Base-by-base conservation (phyloP, 805 yeast genomes). In the Zygoascus biomembranicola region DNA sequence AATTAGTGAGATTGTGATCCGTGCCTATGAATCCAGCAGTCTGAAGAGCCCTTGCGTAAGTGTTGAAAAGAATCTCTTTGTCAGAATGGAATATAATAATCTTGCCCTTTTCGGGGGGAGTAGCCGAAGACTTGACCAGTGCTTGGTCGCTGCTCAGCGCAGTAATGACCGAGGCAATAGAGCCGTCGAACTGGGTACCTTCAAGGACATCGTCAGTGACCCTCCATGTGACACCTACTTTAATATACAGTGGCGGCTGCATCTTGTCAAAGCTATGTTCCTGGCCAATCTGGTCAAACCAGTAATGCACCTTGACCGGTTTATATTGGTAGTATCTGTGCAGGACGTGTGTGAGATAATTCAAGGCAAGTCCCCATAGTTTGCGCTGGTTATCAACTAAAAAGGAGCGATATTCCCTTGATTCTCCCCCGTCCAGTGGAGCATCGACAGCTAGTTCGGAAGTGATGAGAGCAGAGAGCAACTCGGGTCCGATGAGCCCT, bases 291-390 rank as follows among this genome's bases (percentile, higher is more conserved):
- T 35, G 51, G 57, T 80, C 76, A 70, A 73, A 84, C 84, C 85
- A 84, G 55, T 71, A 78, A 16, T 70, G 66, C 26, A 77, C 78
- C 45, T 75, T 70, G 41, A 87, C 75, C 53, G 77, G 80, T 64
- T 84, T 86, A 55, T 79, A 84, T 65, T 90, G 97, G 66, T 82
- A 89, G 69, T 87, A 92, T 65, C 98, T 82, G 58, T 88, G 84
- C 61, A 90, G 76, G 26, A 84, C 78, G 59, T 80, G 82, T 14
- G 95, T 80, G 20, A 90, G 69, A 50, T 87, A 70, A 58, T 84
- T 84, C 53, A 87, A 73, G 51, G 83, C 82, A 60, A 77, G 75
- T 52, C 84, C 83, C 52, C 85, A 78, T 53, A 80, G 66, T 16
- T 61, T 59, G 10, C 18, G 18, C 23, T 78, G 77, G 14, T 75